Percentiles rank a stretch among this genome's conserved stretches.
Evolutionary conservation across 164 flowering plant species (phyloP).

Genomic region (Buxus sempervirens): DNA sequence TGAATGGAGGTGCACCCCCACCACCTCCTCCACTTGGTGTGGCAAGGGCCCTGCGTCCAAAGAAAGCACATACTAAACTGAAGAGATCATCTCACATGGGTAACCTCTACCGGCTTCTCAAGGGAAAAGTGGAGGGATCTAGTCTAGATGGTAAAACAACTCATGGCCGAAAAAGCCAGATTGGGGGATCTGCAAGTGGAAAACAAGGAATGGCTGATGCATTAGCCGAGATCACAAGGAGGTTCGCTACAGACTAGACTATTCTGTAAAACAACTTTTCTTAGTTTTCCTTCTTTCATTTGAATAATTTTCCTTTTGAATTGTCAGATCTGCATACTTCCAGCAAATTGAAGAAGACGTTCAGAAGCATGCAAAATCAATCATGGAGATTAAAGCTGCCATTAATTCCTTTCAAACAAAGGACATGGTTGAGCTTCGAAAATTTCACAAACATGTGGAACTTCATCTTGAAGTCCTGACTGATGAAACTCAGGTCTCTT

Average conservation of each 20-base stretch:
- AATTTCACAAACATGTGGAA: conserved; percentile 69
- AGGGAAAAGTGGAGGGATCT: conserved; percentile 80
- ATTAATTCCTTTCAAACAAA: conserved; percentile 56
- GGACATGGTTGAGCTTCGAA: conserved; percentile 65
- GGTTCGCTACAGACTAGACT: too few species aligned
- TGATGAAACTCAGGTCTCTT: conserved; percentile 75
- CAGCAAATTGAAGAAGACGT: conserved; percentile 82
- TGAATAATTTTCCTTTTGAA: too few species aligned
- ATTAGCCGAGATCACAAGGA: conserved; percentile 84
- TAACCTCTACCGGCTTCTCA: conserved; percentile 62
- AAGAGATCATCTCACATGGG: conserved; percentile 80
- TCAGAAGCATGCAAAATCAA: conserved; percentile 46
- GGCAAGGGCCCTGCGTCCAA: conserved; percentile 46
- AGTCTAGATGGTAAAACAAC: conserved; percentile 36
- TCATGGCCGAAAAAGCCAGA: conserved; percentile 31
- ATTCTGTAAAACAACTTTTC: not conserved
- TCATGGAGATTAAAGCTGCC: conserved; percentile 50
- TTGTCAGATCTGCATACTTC: conserved; percentile 69
- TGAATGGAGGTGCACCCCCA: conserved; percentile 47
- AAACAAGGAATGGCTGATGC: conserved; percentile 90
- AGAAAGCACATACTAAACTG: conserved; percentile 50
- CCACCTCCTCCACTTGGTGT: conserved; percentile 57
- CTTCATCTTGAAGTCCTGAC: conserved; percentile 63
- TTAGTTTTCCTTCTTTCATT: not conserved
- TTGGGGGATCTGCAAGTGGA: conserved; percentile 36